phyloP scores from a whole-genome alignment of 2,329 filamentous ascomycete species.

The Aureobasidium lini region DNA sequence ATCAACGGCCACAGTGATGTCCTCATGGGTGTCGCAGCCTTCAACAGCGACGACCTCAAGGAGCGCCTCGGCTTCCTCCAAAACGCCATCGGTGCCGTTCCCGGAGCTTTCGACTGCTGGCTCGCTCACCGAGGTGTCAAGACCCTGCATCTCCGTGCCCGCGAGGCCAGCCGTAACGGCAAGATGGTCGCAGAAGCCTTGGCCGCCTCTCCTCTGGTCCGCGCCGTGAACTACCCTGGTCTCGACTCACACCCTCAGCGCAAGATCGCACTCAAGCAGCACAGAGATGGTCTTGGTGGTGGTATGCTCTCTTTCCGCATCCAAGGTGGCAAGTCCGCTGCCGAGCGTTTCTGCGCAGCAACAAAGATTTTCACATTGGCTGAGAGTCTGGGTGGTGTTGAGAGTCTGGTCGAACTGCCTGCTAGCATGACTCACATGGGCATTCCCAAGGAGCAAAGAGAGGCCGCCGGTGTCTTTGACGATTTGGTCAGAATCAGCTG shows the following conservation, averaged over 20 bases:
- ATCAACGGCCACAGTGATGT: conserved; percentile 97
- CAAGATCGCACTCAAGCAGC: conserved; percentile 78
- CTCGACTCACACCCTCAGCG: conserved; percentile 81
- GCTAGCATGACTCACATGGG: conserved; percentile 96
- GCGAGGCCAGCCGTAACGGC: conserved; percentile 78
- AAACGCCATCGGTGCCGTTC: conserved; percentile 93
- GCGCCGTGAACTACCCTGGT: conserved; percentile 92
- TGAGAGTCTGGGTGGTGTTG: conserved; percentile 85
- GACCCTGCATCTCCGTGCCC: conserved; percentile 86
- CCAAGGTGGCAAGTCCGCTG: conserved; percentile 74
- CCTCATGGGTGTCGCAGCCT: conserved; percentile 93
- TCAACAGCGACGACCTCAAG: conserved; percentile 77
- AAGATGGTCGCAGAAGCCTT: conserved; percentile 68
- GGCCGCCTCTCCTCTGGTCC: conserved; percentile 70
- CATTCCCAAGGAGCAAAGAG: conserved; percentile 82
- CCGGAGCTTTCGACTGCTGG: conserved; percentile 95
- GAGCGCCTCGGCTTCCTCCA: conserved; percentile 81
- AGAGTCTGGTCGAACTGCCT: conserved; percentile 85
- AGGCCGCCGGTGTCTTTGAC: conserved; percentile 89
- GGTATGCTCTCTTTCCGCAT: conserved; percentile 98
- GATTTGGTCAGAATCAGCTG: conserved; percentile 91
- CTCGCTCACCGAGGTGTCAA: conserved; percentile 94
- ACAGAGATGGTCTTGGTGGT: conserved; percentile 87
- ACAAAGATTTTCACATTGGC: conserved; percentile 90
- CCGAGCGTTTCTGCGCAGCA: conserved; percentile 83